Base-by-base conservation (phyloP, 1,284 basidiomycete genomes). In the Sporisorium scitamineum region DNA sequence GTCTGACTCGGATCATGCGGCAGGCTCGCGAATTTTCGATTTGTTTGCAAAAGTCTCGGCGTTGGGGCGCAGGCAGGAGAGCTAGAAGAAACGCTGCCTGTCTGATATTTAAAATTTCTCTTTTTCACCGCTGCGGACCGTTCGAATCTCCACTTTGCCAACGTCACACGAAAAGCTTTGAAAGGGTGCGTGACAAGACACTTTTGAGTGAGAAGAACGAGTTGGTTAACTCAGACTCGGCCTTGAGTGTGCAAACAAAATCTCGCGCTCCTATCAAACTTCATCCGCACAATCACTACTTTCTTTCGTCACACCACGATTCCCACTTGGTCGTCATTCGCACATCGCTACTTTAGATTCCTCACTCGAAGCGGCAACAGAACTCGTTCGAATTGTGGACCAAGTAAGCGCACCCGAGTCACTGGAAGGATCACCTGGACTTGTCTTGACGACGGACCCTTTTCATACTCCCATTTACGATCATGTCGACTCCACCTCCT, bases 401-500 rank as follows among this genome's bases (percentile, higher is more conserved):
- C 37, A 18, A 39, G 18, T 4, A 18, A 39, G 26, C 45, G 16
- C 26, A n/a, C 14, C 29, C 14, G 20, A 27, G 26, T 16, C 6
- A 29, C 26, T 11, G 14, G 8, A 27, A 29, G 16, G 26, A 48
- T 20, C 39, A 9, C n/a, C 37, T 8, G 16, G 16, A 39, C 37
- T 39, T 39, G 37, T 1, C 37, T 39, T n/a, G 16, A 18, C 37
- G 9, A 48, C 47, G 47, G 47, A 7, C 47, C 27, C 27, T 18
- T 27, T 27, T 27, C 7, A 9, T 18, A 42, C 16, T 42, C 22
- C n/a, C 26, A 13, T 26, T 14, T n/a, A 31, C 29, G 3, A 57
- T 20, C 26, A 68, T 68, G 59, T 57, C 65, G 31, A 55, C 41
- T 54, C 29, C 64, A 18, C 34, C 55, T 24, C 27, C 50, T 50